Evolutionary conservation across 2,329 filamentous ascomycete species (phyloP), one percentile per base, ranked within the genome.

Genomic region (Byssothecium circinans): DNA sequence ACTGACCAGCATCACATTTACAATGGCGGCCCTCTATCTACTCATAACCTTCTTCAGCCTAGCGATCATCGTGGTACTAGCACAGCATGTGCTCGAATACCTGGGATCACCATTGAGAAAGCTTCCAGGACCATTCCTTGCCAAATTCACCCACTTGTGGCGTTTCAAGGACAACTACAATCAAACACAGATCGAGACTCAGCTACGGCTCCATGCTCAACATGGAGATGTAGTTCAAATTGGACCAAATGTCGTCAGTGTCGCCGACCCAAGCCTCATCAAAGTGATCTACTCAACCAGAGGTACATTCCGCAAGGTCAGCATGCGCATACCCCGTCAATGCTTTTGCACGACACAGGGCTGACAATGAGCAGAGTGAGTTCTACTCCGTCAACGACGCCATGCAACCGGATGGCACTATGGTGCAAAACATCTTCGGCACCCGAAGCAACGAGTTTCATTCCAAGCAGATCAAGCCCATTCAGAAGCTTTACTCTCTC

Each of bases 301-400:
- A 42, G 64, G 62, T 29, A 67, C 61, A 4, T 68, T 65, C 41
- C 18, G 61, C 15, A 69, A 69, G 58, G 63, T 61, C 36, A 33
- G 53, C 49, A 2, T 11, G 5, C 30, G 10, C 19, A 22, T 11
- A 25, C 7, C 3, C 8, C n/a, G 2, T 3, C 14, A 15, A n/a
- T 12, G n/a, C n/a, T n/a, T n/a, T 4, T 33, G 30, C 12, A 2
- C n/a, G 19, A n/a, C 22, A 17, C 17, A 30, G 8, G 25, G 14
- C 15, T 22, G 18, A 32, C 29, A 14, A 32, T 12, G 10, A 10
- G 10, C 25, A 68, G 64, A 66, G 62, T 41, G 53, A 67, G 19
- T 67, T 60, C 46, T 69, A 68, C 48, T 43, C 54, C 27, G 53
- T 66, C 37, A 69, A 69, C 32, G 65, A 69, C 47, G 63, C 63